A percentile compares a stretch with the other conserved stretches of the same genome.
Conservation (phyloP, 768 basidiomycete genomes). For the Pulveroboletus sp. region DNA sequence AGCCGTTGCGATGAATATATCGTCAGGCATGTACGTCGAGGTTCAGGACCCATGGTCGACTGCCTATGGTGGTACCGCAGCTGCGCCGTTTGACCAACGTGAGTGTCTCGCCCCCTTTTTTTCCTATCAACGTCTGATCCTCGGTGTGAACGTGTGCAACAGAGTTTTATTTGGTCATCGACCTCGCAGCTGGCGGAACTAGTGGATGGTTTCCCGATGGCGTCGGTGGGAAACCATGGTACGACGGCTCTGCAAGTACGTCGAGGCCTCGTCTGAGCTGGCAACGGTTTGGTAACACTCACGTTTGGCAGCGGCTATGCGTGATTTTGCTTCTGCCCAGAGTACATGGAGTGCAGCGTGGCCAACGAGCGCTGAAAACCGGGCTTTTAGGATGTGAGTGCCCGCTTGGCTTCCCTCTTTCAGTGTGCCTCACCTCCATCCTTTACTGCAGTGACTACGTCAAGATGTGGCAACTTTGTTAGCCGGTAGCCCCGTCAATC, state of each 20-base stretch:
- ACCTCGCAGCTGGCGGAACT: conserved; percentile 77
- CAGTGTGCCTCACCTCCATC: neutral
- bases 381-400: conserved; percentile 64
- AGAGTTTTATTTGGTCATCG: conserved; percentile 80
- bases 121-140: neutral
- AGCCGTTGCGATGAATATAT: conserved; percentile 40
- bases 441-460: conserved; percentile 25
- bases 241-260: conserved; percentile 51
- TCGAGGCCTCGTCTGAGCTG: conserved; percentile 6
- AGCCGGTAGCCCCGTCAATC: neutral
- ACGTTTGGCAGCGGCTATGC: conserved; percentile 51
- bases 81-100: conserved; percentile 43
- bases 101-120: neutral
- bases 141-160: conserved; percentile 6
- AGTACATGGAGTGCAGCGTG: conserved; percentile 71
- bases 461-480: conserved; percentile 33
- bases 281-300: conserved; percentile 16
- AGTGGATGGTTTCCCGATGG: conserved; percentile 47
- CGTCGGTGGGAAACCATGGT: conserved; percentile 60
- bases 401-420: too few relatives aligned
- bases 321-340: conserved; percentile 58
- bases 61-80: conserved; percentile 36
- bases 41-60: conserved; percentile 48
- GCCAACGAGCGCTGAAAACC: conserved; percentile 55
- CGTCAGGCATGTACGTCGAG: conserved; percentile 34